A percentile compares a stretch with the other conserved stretches of the same genome.
phyloP scores from a whole-genome alignment of 805 yeast species.

The Monosporozyma aerobia region DNA sequence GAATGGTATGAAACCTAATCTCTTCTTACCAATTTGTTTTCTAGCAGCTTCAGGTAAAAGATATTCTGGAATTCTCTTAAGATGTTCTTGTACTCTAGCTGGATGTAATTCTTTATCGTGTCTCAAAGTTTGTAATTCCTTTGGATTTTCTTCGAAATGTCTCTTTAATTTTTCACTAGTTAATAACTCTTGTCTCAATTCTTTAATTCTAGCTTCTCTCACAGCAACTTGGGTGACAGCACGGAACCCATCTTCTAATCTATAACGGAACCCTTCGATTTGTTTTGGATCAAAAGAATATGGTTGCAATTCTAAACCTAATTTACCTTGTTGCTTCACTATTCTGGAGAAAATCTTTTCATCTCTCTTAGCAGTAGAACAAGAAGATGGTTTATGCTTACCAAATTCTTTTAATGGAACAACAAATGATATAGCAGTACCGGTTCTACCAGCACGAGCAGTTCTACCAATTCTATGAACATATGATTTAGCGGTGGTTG shows the following conservation, averaged over 20 bases:
- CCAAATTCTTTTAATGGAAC: constrained; percentile 79
- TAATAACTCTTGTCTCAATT: constrained; percentile 75
- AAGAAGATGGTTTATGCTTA: constrained; percentile 72
- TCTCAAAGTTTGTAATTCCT: constrained; percentile 77
- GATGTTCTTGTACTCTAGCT: constrained; percentile 69
- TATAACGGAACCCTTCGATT: constrained; percentile 89
- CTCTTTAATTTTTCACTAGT: constrained; percentile 85
- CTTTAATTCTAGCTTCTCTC: constrained; percentile 88
- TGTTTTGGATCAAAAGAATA: constrained; percentile 87
- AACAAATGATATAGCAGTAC: constrained; percentile 89
- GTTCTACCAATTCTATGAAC: constrained; percentile 95
- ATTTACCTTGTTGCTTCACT: constrained; percentile 61
- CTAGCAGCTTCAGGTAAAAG: constrained; percentile 75
- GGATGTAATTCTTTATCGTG: constrained; percentile 88
- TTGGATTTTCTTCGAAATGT: constrained; percentile 95
- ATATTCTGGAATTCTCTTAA: constrained; percentile 89
- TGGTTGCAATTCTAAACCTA: constrained; percentile 71
- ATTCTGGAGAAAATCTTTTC: constrained; percentile 77
- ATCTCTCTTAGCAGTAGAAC: constrained; percentile 65
- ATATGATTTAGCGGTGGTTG: constrained; percentile 79
- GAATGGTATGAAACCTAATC: constrained; percentile 67
- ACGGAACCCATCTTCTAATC: constrained; percentile 95
- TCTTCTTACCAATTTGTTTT: constrained; percentile 36
- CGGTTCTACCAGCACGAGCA: constrained; percentile 93
- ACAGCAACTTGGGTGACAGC: constrained; percentile 84